Percentiles rank a stretch among this genome's conserved stretches.
Evolutionary conservation across 352 stramenopile genomes (phyloP).

Genomic region (Phytophthora nicotianae): DNA sequence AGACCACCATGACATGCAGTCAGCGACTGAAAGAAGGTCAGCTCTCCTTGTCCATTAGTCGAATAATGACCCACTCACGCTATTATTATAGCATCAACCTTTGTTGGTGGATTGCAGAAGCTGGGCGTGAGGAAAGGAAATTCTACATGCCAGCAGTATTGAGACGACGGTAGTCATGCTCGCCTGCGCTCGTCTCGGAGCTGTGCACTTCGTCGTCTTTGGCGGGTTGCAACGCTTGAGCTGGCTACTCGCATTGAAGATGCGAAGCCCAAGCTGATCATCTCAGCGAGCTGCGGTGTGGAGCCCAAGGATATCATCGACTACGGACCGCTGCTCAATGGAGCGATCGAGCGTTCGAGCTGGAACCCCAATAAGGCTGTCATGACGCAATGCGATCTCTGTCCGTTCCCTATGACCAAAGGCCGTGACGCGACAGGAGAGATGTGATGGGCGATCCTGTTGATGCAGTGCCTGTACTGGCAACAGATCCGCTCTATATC

Average conservation of each 20-base stretch:
- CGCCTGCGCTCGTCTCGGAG: constrained; percentile 96
- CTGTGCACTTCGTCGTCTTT: constrained; percentile 93
- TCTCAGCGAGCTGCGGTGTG: constrained; percentile 74
- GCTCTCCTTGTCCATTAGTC: neutral
- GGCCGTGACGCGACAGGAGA: constrained; percentile 56
- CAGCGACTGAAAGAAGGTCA: constrained; percentile 71
- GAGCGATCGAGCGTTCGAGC: constrained; percentile 63
- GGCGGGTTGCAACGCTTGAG: constrained; percentile 84
- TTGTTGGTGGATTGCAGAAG: constrained; percentile 64
- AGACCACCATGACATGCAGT: constrained; percentile 71
- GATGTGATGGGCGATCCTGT: constrained; percentile 46
- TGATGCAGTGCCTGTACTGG: constrained; percentile 52
- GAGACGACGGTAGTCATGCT: constrained; percentile 97
- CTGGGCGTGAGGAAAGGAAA: constrained; percentile 84
- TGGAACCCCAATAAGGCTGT: constrained; percentile 67
- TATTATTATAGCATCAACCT: constrained; percentile 45
- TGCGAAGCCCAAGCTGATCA: constrained; percentile 76
- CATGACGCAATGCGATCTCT: constrained; percentile 73
- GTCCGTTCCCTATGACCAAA: constrained; percentile 49
- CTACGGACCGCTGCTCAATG: constrained; percentile 79
- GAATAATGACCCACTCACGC: neutral
- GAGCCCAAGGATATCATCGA: constrained; percentile 74
- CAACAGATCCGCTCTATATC: constrained; percentile 78
- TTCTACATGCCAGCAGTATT: constrained; percentile 98
- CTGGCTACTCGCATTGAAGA: constrained; percentile 87